Base-by-base conservation (phyloP, 192 early-diverging fungal species). In the Dimargaris cristalligena region DNA sequence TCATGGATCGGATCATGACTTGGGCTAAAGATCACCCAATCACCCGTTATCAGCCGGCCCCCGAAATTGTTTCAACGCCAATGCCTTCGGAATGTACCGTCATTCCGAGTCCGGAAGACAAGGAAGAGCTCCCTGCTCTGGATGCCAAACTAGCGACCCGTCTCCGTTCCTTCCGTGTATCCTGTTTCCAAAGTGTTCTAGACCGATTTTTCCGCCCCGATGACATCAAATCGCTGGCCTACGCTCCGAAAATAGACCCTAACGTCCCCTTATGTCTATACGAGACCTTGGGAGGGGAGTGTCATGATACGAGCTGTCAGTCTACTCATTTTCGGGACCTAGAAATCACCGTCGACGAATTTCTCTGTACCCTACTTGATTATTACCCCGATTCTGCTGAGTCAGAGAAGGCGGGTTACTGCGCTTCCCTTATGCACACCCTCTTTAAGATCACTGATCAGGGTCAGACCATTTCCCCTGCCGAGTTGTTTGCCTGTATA, bases 271-370 rank as follows among this genome's bases (percentile, higher is more conserved):
- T 56, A 16, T 56, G 54, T 33, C 16, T 56, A 16, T 56, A 28
- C 34, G 54, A 56, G 18, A 34, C 54, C 30, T 34, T 1, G 16
- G 54, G 54, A 13, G 54, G 54, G 2, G 54, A 56, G 16, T 56
- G 54, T 16, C 54, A 32, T 13, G 54, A 56, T 14, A 1, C 54
- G 1, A 14, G 20, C 11, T 56, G 54, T 16, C 28, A 56, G 18
- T 56, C 54, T 4, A 31, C 29, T 20, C 54, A 56, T 33, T 56
- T 56, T 23, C 54, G 54, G 29, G 54, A 56, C 31, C 32, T 56
- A 32, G 13, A 29, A 2, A 16, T 33, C 2, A 22, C 8, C 32
- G 32, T 13, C 32, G 54, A 56, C 4, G 54, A 56, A 2, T 18
- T n/a, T 0, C 29, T 56, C 2, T 34, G 28, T 4, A 32, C 30